Conservation (phyloP, 2,329 filamentous ascomycete species). For the Alternaria alternata region DNA sequence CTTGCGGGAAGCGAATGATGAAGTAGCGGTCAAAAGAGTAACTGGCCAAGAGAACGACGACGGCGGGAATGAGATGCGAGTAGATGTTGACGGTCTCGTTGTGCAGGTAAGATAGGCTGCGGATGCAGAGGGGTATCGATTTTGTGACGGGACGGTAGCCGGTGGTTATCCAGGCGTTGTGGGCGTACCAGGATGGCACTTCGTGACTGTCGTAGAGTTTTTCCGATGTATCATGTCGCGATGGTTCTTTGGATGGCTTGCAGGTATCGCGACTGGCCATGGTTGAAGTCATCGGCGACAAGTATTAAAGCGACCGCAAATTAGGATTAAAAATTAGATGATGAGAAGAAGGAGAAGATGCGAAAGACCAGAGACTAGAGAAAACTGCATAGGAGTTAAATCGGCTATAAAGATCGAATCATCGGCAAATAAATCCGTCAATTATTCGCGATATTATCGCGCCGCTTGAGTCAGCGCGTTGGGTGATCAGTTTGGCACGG, state of each 20-base stretch:
- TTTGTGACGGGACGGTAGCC: conserved; percentile 69
- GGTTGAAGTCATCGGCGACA: background rate
- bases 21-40: conserved; percentile 23
- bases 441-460: background rate
- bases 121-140: conserved; percentile 64
- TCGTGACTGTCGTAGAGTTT: background rate
- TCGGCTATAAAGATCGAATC: background rate
- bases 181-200: conserved; percentile 12
- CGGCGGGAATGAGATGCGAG: conserved; percentile 62
- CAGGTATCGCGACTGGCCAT: background rate
- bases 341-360: background rate
- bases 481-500: background rate
- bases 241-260: background rate
- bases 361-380: background rate
- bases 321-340: background rate
- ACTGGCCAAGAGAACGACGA: conserved; percentile 15
- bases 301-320: background rate
- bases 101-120: conserved; percentile 67
- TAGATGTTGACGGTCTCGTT: conserved; percentile 74
- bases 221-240: background rate
- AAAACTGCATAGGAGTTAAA: background rate
- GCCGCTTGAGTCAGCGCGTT: background rate
- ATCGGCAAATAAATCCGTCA: conserved; percentile 1
- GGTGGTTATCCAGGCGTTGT: conserved; percentile 57
- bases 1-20: conserved; percentile 12